Percentiles rank a stretch among this genome's conserved stretches.
Conservation (phyloP, 805 yeast species). For the Candida pini region DNA sequence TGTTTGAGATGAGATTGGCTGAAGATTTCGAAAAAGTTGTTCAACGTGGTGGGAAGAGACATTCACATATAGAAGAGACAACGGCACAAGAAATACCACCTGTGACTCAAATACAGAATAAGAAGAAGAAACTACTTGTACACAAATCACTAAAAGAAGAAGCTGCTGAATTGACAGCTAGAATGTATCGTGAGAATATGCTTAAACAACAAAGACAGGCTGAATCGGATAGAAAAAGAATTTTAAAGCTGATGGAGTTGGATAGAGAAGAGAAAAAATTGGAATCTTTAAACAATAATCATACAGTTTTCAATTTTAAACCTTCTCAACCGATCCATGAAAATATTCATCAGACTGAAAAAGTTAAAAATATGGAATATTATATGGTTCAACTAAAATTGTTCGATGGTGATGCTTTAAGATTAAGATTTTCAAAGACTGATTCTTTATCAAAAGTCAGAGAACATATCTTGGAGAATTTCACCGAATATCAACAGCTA, state of each 20-base stretch:
- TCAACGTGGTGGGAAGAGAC: constrained; percentile 1
- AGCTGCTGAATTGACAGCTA: constrained; percentile 34
- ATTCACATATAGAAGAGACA: not conserved
- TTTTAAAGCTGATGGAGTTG: constrained; percentile 44
- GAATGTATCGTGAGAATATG: constrained; percentile 34
- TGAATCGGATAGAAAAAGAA: constrained; percentile 48
- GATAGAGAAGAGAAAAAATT: constrained; percentile 34
- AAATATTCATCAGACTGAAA: constrained; percentile 17
- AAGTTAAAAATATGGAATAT: constrained; percentile 33
- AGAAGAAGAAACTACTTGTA: no score
- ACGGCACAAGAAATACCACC: constrained; percentile 3
- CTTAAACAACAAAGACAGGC: constrained; percentile 31
- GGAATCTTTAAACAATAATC: constrained; percentile 3
- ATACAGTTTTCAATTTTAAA: not conserved
- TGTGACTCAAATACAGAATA: constrained; percentile 3
- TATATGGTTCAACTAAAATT: constrained; percentile 47
- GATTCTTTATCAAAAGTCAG: constrained; percentile 55
- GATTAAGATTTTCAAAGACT: constrained; percentile 40
- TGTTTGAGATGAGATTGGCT: constrained; percentile 24
- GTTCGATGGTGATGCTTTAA: constrained; percentile 59
- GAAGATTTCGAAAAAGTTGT: constrained; percentile 10
- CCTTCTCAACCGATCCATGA: constrained; percentile 18
- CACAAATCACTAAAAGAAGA: constrained; percentile 33
- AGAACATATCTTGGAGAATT: constrained; percentile 46
- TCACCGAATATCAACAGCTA: constrained; percentile 41